Evolutionary conservation across 768 basidiomycete genomes (phyloP).

Genomic region (Podaxis rugospora): DNA sequence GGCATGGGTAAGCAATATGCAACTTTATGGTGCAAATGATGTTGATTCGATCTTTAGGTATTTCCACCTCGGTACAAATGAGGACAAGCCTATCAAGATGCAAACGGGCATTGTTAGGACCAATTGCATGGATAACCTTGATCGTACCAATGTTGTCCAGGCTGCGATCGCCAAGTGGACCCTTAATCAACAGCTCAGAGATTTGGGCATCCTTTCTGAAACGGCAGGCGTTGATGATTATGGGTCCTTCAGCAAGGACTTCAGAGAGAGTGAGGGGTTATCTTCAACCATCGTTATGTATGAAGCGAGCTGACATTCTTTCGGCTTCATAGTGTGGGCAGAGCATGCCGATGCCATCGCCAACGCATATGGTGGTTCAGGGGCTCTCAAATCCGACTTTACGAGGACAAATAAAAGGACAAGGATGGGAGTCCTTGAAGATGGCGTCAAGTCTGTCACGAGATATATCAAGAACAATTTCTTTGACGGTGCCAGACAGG

Average conservation of each 20-base stretch:
- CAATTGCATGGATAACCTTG: slow-evolving; percentile 97
- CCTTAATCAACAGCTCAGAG: slow-evolving; percentile 71
- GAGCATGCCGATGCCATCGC: slow-evolving; percentile 93
- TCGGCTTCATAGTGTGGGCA: slow-evolving; percentile 75
- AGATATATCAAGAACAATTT: slow-evolving; percentile 96
- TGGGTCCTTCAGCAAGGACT: slow-evolving; percentile 71
- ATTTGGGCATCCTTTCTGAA: slow-evolving; percentile 64
- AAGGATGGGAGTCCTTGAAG: slow-evolving; percentile 71
- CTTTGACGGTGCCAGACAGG: slow-evolving; percentile 91
- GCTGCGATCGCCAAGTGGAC: slow-evolving; percentile 86
- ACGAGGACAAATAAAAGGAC: slow-evolving; percentile 92
- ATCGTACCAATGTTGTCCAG: slow-evolving; percentile 96
- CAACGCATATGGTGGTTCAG: slow-evolving; percentile 90
- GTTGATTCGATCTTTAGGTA: slow-evolving; percentile 43
- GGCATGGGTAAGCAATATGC: slow-evolving; percentile 52
- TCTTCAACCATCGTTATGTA: not conserved
- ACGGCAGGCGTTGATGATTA: slow-evolving; percentile 80
- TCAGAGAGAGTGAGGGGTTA: slow-evolving; percentile 73
- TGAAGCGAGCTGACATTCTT: not conserved
- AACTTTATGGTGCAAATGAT: not conserved
- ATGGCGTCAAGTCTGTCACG: slow-evolving; percentile 78
- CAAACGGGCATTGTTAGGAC: slow-evolving; percentile 85
- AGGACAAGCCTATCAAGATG: slow-evolving; percentile 41
- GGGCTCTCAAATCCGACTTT: slow-evolving; percentile 94
- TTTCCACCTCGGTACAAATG: slow-evolving; percentile 61